Evolutionary conservation across 2,329 filamentous ascomycete species (phyloP), one percentile per base, ranked within the genome.

Genomic region (Cordyceps cateniannulata): DNA sequence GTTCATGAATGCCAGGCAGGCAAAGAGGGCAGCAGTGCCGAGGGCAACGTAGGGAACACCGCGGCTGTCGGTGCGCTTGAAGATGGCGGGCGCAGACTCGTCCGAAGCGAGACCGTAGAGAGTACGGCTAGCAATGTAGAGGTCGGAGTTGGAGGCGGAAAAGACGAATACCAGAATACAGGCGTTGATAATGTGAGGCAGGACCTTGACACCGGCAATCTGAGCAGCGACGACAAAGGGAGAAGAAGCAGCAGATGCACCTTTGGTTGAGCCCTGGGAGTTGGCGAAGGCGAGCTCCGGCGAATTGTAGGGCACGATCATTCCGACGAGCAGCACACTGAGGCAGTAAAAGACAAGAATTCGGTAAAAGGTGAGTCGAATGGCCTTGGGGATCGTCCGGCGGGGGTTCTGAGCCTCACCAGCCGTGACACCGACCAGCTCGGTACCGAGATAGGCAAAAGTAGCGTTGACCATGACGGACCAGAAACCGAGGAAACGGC

Each of bases 281-380:
- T 77, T 83, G 66, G 85, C 85, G 64, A 87, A 86, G 24, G 76
- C 73, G 5, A 91, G 84, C 0, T 83, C 72, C 0, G 64, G 0
- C 44, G 82, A 83, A 78, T 93, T 76, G 78, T 89, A 93, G 1
- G 88, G 88, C 4, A 93, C 87, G 56, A 88, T 80, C 81, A 91
- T 90, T 69, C 89, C 89, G 59, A 93, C 78, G 56, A 93, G 80
- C 57, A 93, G 81, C 40, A 92, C 87, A 24, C 83, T 86, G 62
- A 91, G 73, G 67, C 86, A 81, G 78, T 93, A 93, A 79, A 93
- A 93, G 76, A 93, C 78, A 65, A 91, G 75, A 71, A 93, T 93
- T 62, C 90, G 89, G 77, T 84, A 93, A 74, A 93, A 93, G 66
- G 89, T 92, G 54, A 91, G 80, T 71, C 86, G 88, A 78, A 92